Percentiles rank a stretch among this genome's conserved stretches.
Conservation (phyloP, 768 basidiomycete species). For the Leccinum subtestaceum region DNA sequence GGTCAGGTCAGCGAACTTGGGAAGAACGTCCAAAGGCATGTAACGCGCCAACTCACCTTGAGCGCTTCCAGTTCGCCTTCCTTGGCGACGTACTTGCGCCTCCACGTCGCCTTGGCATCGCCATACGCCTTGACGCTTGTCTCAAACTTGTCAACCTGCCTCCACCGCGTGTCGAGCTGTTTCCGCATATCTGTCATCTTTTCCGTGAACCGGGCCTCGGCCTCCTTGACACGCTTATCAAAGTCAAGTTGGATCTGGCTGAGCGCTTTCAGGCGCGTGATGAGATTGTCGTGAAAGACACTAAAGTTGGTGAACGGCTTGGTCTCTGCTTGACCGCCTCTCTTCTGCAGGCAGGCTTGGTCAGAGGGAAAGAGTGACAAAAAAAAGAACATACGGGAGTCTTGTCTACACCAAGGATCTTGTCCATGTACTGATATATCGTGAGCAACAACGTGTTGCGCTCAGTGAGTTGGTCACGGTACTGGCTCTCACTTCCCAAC, state of each 20-base stretch:
- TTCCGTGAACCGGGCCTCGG: conserved; percentile 69
- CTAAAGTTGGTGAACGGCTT: conserved; percentile 93
- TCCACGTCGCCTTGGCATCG: conserved; percentile 81
- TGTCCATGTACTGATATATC: conserved; percentile 94
- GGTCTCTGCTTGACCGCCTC: conserved; percentile 71
- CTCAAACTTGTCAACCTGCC: conserved; percentile 92
- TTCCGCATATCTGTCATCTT: conserved; percentile 77
- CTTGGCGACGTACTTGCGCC: conserved; percentile 74
- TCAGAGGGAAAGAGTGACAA: background rate
- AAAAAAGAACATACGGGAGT: conserved; percentile 57
- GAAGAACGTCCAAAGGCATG: background rate
- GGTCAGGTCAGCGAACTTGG: background rate
- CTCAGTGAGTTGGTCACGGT: conserved; percentile 90
- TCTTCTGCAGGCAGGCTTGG: conserved; percentile 49
- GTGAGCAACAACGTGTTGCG: conserved; percentile 87
- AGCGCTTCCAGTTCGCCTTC: conserved; percentile 88
- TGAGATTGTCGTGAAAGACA: conserved; percentile 93
- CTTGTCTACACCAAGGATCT: conserved; percentile 87
- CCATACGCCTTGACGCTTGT: conserved; percentile 75
- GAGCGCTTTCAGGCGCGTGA: conserved; percentile 80
- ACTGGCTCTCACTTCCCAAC: conserved; percentile 70
- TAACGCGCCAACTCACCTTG: conserved; percentile 50
- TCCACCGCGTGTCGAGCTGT: conserved; percentile 81
- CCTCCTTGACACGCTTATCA: conserved; percentile 79
- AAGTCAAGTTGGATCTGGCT: conserved; percentile 84